These are phyloP conservation scores for Oryza meridionalis DNA, from an alignment of 176 grass and related monocot genomes.

Conservation along the genomic window DNA sequence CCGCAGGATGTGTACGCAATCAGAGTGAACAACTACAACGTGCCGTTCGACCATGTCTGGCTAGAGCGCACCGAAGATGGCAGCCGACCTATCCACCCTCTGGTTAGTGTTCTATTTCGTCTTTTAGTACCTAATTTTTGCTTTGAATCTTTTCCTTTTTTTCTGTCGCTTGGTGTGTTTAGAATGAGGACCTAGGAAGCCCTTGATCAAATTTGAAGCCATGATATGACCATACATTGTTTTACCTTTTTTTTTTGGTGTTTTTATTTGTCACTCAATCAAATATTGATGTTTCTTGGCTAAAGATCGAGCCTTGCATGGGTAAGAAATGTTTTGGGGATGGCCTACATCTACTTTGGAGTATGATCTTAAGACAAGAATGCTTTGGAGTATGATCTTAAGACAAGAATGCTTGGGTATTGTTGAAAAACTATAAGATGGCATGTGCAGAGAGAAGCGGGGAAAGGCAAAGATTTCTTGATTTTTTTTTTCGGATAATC, in stretches of 20 bases:
- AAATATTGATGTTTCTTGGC: neutral
- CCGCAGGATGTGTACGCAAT: conserved; percentile 83
- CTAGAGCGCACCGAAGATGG: conserved; percentile 72
- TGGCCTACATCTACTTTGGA: neutral
- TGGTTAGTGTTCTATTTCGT: conserved; percentile 54
- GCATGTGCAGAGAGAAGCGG: neutral
- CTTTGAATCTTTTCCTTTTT: conserved; percentile 2
- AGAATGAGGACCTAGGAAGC: neutral
- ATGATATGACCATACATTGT: neutral
- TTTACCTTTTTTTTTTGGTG: neutral
- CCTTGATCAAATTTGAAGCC: conserved; percentile 1
- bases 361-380: neutral
- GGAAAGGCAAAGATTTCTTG: neutral
- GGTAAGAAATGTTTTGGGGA: neutral
- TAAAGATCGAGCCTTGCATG: neutral
- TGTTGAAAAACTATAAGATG: neutral
- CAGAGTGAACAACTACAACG: conserved; percentile 74
- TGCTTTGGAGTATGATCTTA: neutral
- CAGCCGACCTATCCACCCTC: conserved; percentile 65
- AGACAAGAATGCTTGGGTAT: neutral
- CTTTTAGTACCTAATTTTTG: neutral
- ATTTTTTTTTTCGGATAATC: neutral
- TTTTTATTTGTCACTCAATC: neutral
- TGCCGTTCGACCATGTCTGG: conserved; percentile 91
- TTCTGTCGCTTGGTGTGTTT: neutral